Conservation (phyloP, 352 stramenopile species). For the Pythium graminicola region DNA sequence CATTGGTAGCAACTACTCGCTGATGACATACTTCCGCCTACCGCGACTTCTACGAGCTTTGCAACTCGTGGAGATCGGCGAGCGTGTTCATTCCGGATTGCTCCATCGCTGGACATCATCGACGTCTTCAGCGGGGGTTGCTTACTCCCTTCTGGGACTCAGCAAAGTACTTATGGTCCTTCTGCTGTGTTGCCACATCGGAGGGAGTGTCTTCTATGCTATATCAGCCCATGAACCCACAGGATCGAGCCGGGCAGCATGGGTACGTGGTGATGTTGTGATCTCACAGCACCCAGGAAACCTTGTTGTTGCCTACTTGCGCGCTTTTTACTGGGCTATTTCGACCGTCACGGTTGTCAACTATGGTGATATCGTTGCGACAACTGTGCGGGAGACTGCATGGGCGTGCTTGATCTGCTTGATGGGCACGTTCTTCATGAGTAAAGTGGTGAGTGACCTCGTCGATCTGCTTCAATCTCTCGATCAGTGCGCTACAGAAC, state of each 20-base stretch:
- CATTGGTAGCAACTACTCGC: constrained; percentile 24
- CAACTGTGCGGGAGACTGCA: constrained; percentile 23
- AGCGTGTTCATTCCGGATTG: constrained; percentile 23
- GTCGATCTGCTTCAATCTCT: constrained; percentile 27
- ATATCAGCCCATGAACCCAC: constrained; percentile 10
- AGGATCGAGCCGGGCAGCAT: constrained; percentile 8
- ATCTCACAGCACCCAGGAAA: constrained; percentile 9
- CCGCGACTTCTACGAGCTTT: constrained; percentile 25
- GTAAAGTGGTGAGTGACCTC: constrained; percentile 29
- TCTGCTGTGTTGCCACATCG: constrained; percentile 26
- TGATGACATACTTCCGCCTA: constrained; percentile 33
- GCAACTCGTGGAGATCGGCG: constrained; percentile 23
- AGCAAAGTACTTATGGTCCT: constrained; percentile 26
- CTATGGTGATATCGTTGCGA: constrained; percentile 33
- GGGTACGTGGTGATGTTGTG: constrained; percentile 23
- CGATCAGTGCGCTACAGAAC: constrained; percentile 16
- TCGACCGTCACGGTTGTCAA: constrained; percentile 32
- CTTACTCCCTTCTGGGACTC: constrained; percentile 24
- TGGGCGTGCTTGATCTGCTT: constrained; percentile 32
- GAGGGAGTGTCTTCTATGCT: constrained; percentile 26
- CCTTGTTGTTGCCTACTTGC: constrained; percentile 21
- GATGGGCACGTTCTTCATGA: constrained; percentile 29
- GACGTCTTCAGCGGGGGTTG: constrained; percentile 12
- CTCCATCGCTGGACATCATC: constrained; percentile 17
- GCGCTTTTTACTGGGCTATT: constrained; percentile 34